These are phyloP conservation scores for Boletus holoroseus DNA, from an alignment of 1,284 basidiomycete species.

Conservation along the genomic window DNA sequence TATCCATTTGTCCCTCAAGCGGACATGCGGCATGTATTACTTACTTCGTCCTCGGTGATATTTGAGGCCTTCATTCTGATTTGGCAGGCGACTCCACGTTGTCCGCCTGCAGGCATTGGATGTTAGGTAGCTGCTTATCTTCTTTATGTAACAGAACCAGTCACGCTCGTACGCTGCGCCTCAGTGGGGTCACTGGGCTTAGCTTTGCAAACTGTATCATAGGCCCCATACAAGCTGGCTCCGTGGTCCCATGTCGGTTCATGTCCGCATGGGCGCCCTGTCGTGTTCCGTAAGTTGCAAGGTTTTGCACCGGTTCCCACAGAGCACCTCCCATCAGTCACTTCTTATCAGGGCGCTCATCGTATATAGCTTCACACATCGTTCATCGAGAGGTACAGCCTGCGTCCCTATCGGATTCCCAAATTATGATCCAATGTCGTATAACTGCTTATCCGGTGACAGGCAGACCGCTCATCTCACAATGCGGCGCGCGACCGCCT, in stretches of 20 bases:
- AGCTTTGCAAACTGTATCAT: background rate
- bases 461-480: conserved; percentile 19
- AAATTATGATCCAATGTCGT: conserved; percentile 25
- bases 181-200: background rate
- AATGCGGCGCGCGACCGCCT: conserved; percentile 4
- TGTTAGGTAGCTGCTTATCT: conserved; percentile 27
- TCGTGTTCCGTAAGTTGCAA: conserved; percentile 14
- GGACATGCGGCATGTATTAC: conserved; percentile 34
- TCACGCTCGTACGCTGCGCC: background rate
- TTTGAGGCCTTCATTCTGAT: conserved; percentile 29
- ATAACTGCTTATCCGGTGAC: conserved; percentile 23
- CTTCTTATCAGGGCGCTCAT: conserved; percentile 38
- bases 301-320: conserved; percentile 26
- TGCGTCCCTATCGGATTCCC: conserved; percentile 32
- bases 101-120: conserved; percentile 60
- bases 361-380: conserved; percentile 37
- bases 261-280: conserved; percentile 1
- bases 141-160: conserved; percentile 31
- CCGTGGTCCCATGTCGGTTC: background rate
- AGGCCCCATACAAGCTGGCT: background rate
- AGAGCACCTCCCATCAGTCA: conserved; percentile 41
- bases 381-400: conserved; percentile 26
- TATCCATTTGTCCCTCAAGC: conserved; percentile 36
- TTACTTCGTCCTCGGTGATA: conserved; percentile 33
- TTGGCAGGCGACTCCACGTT: conserved; percentile 47